These are phyloP conservation scores for Shiraia sp. DNA, from an alignment of 2,329 filamentous ascomycete species.

Conservation along the genomic window DNA sequence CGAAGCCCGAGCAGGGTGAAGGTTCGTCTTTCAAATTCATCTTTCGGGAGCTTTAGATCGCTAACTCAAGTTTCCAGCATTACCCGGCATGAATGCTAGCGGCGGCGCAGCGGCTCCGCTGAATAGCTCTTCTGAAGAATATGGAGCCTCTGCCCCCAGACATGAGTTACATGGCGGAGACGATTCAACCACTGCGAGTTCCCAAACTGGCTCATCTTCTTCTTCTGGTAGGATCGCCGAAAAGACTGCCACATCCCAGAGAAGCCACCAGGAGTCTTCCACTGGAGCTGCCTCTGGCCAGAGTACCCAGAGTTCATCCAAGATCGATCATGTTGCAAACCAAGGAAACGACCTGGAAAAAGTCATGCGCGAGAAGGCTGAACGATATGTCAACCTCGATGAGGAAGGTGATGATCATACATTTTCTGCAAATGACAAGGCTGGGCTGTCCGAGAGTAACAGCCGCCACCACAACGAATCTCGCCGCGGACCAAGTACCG, in stretches of 20 bases:
- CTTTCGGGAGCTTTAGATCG: background rate
- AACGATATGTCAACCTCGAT: conserved; percentile 13
- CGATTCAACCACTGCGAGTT: background rate
- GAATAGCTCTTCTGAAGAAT: conserved; percentile 6
- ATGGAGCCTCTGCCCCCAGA: conserved; percentile 8
- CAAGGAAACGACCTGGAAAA: conserved; percentile 1
- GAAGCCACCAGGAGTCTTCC: background rate
- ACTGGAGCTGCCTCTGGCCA: background rate
- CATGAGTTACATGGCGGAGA: conserved; percentile 2
- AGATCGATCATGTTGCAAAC: background rate
- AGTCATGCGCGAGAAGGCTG: conserved; percentile 5
- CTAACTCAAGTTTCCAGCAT: conserved; percentile 3
- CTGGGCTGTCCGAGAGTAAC: background rate
- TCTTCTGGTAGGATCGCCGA: background rate
- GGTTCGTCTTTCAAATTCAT: conserved; percentile 14
- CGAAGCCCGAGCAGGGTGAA: conserved; percentile 40
- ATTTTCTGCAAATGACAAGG: conserved; percentile 11
- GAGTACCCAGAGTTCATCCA: background rate
- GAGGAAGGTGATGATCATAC: conserved; percentile 8
- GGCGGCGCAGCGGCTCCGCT: conserved; percentile 12
- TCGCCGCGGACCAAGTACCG: no score
- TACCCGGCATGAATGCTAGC: conserved; percentile 10
- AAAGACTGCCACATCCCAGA: background rate
- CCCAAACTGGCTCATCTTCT: background rate
- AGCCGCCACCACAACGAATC: no score